These are phyloP conservation scores for Tulasnella sp. DNA, from an alignment of 768 basidiomycete genomes.

Conservation along the genomic window DNA sequence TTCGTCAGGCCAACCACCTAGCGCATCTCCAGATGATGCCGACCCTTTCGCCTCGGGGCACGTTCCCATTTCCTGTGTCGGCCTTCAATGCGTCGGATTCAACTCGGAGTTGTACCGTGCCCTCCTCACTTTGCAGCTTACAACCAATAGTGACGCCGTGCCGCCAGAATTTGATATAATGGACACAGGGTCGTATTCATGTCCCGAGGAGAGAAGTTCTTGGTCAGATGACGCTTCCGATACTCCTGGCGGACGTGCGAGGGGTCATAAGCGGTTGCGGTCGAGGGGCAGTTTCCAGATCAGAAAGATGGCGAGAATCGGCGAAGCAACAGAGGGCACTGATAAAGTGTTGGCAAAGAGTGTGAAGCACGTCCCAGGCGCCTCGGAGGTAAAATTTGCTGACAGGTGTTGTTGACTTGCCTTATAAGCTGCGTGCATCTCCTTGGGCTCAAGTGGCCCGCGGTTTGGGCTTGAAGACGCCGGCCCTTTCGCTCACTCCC, in stretches of 20 bases:
- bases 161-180: neutral
- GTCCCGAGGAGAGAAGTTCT: neutral
- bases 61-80: neutral
- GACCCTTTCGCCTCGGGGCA: neutral
- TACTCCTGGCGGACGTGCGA: too few species aligned
- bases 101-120: conserved; percentile 2
- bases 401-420: too few species aligned
- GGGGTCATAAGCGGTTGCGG: neutral
- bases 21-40: neutral
- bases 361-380: too few species aligned
- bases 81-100: conserved; percentile 11
- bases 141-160: neutral
- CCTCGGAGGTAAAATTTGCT: too few species aligned
- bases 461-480: too few species aligned
- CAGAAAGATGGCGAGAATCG: too few species aligned
- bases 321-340: too few species aligned
- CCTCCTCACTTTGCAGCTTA: neutral
- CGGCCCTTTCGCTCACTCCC: too few species aligned
- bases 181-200: neutral
- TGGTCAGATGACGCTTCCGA: neutral
- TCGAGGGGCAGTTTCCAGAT: too few species aligned
- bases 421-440: too few species aligned
- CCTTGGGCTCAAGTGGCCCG: too few species aligned
- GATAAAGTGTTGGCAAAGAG: too few species aligned
- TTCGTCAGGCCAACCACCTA: neutral